These are phyloP conservation scores for Oehlia diaphana DNA, from an alignment of 192 early-diverging fungal genomes.

Conservation along the genomic window DNA sequence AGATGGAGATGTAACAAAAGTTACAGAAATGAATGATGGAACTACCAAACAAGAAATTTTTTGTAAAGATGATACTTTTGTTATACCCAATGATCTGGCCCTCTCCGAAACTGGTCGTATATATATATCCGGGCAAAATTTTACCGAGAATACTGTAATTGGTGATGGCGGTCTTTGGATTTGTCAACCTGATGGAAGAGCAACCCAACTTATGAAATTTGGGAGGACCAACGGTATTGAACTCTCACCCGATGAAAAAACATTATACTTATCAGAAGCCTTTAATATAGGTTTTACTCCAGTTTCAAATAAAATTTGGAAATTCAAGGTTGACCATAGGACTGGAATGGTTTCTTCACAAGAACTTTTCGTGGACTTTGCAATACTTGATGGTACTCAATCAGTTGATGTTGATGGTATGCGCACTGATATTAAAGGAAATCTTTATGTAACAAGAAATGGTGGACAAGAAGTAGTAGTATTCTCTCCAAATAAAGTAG, in stretches of 20 bases:
- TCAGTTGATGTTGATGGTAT: conserved; percentile 57
- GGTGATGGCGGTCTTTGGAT: conserved; percentile 27
- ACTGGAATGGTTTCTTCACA: conserved; percentile 36
- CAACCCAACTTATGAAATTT: conserved; percentile 38
- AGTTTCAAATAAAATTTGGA: conserved; percentile 46
- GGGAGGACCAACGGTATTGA: conserved; percentile 61
- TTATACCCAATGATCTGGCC: conserved; percentile 22
- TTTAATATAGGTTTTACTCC: conserved; percentile 40
- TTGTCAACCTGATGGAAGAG: conserved; percentile 32
- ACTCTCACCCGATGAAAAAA: conserved; percentile 52
- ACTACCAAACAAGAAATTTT: conserved; percentile 7
- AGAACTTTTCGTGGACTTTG: conserved; percentile 48
- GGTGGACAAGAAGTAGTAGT: conserved; percentile 50
- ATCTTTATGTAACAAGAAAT: conserved; percentile 56
- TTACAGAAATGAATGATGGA: conserved; percentile 29
- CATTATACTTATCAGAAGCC: conserved; percentile 57
- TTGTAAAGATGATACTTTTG: conserved; percentile 25
- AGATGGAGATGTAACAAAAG: conserved; percentile 41
- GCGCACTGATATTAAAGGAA: conserved; percentile 50
- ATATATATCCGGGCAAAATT: conserved; percentile 27
- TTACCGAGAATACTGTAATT: conserved; percentile 12
- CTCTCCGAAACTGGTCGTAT: conserved; percentile 11
- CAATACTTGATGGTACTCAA: conserved; percentile 41
- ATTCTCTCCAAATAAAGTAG: conserved; percentile 41
- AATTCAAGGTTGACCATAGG: conserved; percentile 45